Evolutionary conservation across 1,284 basidiomycete species (phyloP).

Genomic region (Cryptococcus sp.): DNA sequence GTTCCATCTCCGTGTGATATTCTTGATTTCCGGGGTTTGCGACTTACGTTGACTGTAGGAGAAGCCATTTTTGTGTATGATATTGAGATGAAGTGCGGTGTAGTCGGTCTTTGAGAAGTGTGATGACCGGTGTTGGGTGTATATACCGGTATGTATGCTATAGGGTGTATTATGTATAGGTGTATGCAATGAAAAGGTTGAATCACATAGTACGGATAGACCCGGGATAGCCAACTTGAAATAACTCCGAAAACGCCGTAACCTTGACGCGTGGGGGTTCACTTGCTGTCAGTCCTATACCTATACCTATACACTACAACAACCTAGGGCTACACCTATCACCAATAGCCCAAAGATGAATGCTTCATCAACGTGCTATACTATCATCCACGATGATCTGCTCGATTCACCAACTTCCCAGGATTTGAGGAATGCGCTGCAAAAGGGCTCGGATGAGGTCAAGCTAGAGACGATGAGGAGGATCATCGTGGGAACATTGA

Average conservation of each 20-base stretch:
- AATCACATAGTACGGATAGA: neutral
- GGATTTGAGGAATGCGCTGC: constrained; percentile 80
- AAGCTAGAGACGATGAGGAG: constrained; percentile 95
- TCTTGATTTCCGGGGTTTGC: neutral
- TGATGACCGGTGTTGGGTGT: neutral
- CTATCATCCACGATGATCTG: constrained; percentile 73
- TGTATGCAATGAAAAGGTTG: neutral
- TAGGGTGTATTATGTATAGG: neutral
- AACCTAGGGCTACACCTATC: neutral
- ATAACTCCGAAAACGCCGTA: neutral
- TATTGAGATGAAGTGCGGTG: neutral
- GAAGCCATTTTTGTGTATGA: constrained; percentile 39
- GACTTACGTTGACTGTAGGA: constrained; percentile 40
- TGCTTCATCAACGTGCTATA: constrained; percentile 62
- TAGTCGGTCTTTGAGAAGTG: neutral
- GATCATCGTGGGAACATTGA: constrained; percentile 93
- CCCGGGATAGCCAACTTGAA: neutral
- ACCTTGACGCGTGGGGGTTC: neutral
- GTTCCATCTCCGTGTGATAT: neutral
- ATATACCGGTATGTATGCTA: neutral
- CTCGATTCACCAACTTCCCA: constrained; percentile 68
- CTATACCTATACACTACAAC: neutral
- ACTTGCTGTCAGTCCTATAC: neutral
- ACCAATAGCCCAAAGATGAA: constrained; percentile 34
- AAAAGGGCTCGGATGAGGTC: constrained; percentile 90